Evolutionary conservation across 306 rosid genomes (phyloP).

Genomic region (Prunus fruticosa): DNA sequence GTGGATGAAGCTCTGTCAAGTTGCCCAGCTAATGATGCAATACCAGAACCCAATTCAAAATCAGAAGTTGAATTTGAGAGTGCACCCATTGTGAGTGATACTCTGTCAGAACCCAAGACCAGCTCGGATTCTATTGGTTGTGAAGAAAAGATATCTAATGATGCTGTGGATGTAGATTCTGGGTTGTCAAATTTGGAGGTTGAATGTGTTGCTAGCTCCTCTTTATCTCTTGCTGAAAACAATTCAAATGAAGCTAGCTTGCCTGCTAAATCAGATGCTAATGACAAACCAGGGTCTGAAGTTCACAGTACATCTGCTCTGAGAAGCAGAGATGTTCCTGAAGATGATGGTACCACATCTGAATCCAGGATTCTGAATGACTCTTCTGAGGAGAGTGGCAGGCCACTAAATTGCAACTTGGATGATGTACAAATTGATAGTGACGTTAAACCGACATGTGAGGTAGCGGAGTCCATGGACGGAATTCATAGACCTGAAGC

Average conservation of each 20-base stretch:
- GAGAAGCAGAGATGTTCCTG: conserved; percentile 17
- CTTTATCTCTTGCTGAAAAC: conserved; percentile 4
- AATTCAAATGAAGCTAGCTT: conserved; percentile 4
- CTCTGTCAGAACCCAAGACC: conserved; percentile 8
- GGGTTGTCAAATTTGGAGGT: conserved; percentile 10
- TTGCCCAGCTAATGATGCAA: not conserved
- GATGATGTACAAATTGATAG: conserved; percentile 24
- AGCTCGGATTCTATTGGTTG: conserved; percentile 8
- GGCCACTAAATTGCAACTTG: conserved; percentile 8
- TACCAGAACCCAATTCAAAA: not conserved
- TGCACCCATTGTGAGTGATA: not conserved
- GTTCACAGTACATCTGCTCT: conserved; percentile 21
- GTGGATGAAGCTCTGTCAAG: not conserved
- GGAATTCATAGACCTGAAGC: conserved; percentile 31
- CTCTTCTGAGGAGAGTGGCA: conserved; percentile 12
- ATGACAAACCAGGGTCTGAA: conserved; percentile 25
- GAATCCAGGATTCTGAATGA: conserved; percentile 17
- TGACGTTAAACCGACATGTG: conserved; percentile 2
- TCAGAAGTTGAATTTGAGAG: conserved; percentile 11
- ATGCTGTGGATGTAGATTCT: conserved; percentile 8
- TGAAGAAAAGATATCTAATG: conserved; percentile 21
- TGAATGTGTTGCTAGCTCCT: conserved; percentile 15
- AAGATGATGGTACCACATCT: conserved; percentile 18
- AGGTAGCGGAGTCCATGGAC: conserved; percentile 17
- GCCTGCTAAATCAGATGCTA: not conserved